Base-by-base conservation (phyloP, 768 basidiomycete genomes). In the Mycena alexandri region DNA sequence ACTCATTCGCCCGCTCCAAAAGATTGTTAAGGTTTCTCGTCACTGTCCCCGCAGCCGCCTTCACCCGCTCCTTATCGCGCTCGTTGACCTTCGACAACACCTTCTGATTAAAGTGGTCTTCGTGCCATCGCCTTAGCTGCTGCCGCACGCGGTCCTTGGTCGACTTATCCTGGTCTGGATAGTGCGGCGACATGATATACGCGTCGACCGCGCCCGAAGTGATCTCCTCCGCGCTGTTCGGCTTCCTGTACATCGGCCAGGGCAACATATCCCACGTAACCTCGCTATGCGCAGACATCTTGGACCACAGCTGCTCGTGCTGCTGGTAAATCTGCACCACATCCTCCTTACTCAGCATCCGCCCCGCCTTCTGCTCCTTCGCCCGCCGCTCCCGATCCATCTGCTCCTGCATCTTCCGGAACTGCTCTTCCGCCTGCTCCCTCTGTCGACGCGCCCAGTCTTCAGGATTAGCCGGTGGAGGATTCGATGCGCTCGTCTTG, bases 31-130 rank as follows among this genome's bases (percentile, higher is more conserved):
- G 82, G 75, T 82, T 86, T 69, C 93, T 83, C 54, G 87, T 89
- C 57, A 95, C 93, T 33, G 79, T 78, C 29, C 92, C 92, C 1
- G 91, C 91, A n/a, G 89, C 93, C 63, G 86, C 85, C 78, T 87
- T 85, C 55, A 94, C 91, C 73, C 77, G 85, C 73, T 88, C 91
- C 75, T 83, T 84, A 67, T 93, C 91, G 41, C 75, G 82, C 67
- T 89, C 88, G 54, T 80, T 78, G 54, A 93, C 91, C 77, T 89
- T 89, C 13, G 84, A 79, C 74, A 94, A 75, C 59, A 87, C 79
- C 75, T 90, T 89, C 41, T 87, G 88, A 70, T 93, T 90, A 73
- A 94, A 94, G 38, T 91, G 87, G 78, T 94, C 93, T 5, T 93
- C 93, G 77, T 94, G 93, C 93, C 92, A 94, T 69, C 84, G 80